A percentile compares a stretch with the other conserved stretches of the same genome.
These are phyloP conservation scores for Chaetomium globosum DNA, from an alignment of 2,329 filamentous ascomycete genomes.

Conservation along the genomic window DNA sequence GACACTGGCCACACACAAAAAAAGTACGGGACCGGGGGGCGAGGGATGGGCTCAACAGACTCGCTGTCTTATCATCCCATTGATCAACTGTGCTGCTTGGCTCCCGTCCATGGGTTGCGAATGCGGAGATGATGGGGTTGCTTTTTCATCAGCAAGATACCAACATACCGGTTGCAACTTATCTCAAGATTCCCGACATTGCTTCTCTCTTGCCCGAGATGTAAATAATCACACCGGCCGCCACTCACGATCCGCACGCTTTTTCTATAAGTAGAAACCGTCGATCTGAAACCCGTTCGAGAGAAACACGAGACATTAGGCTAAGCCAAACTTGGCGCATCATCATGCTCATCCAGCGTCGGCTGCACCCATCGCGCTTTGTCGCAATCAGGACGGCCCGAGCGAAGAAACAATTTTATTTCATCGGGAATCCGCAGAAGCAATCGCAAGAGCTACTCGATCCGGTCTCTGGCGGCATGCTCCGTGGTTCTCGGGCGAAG, in stretches of 20 bases:
- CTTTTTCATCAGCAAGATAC: not conserved
- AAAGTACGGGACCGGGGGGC: not conserved
- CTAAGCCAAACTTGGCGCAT: not conserved
- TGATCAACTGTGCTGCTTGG: not conserved
- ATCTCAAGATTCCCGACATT: not conserved
- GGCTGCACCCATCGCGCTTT: not conserved
- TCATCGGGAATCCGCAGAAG: conserved; percentile 17
- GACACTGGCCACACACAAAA: not conserved
- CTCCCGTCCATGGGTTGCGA: not conserved
- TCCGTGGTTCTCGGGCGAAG: conserved; percentile 10
- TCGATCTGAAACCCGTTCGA: conserved; percentile 13
- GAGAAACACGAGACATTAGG: not conserved
- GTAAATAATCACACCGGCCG: conserved; percentile 8
- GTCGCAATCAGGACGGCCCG: conserved; percentile 1
- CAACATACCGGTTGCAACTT: not conserved
- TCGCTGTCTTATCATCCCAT: not conserved
- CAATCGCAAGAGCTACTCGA: conserved; percentile 1
- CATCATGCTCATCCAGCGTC: not conserved
- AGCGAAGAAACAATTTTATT: conserved; percentile 10
- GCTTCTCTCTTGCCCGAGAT: not conserved
- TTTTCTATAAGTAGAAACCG: conserved; percentile 12
- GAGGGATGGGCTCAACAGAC: not conserved
- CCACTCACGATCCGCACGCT: not conserved
- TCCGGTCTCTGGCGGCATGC: not conserved
- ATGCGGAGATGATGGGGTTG: not conserved